Evolutionary conservation across 2,329 filamentous ascomycete species (phyloP), one percentile per base, ranked within the genome.

Genomic region (Apiospora aurea): DNA sequence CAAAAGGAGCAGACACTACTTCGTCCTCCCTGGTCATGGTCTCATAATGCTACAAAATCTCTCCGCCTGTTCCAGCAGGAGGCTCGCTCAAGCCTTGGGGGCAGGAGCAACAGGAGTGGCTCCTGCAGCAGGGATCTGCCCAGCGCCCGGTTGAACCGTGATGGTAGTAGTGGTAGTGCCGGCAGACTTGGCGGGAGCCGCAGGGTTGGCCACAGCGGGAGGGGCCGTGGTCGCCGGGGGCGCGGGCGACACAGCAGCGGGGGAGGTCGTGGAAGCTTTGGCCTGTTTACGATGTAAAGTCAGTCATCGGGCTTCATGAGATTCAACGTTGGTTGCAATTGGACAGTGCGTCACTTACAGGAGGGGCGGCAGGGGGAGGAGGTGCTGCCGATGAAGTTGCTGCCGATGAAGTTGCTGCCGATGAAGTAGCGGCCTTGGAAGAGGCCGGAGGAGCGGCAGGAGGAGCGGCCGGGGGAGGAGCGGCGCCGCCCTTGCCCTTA

Each of bases 361-460:
- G 29, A 29, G 69, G 51, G 21, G 49, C 69, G 5, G 51, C 68
- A 11, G 70, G 66, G 13, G 69, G 64, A 7, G 72, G 34, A 21
- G 67, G 46, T 7, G 47, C 70, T 3, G 72, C 72, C 14, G 75
- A 18, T 0, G 74, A n/a, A 4, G 70, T 21, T n/a, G n/a, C n/a
- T n/a, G n/a, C n/a, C n/a, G n/a, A n/a, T n/a, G n/a, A n/a, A n/a
- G n/a, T n/a, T 7, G 47, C 70, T 3, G 72, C 72, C 14, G 75
- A 18, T 0, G 74, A n/a, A 4, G 70, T 21, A 0, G 70, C 67
- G 13, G 73, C 46, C 41, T 72, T 66, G 14, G 47, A 66, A 21
- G 73, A 53, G 10, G 71, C 34, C 14, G 44, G 73, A 7, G 71
- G 72, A 18, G 73, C 13, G 70, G 57, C 46, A 18, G 72, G 41